These are phyloP conservation scores for Letharia columbiana DNA, from an alignment of 495 filamentous ascomycete genomes.

Conservation along the genomic window DNA sequence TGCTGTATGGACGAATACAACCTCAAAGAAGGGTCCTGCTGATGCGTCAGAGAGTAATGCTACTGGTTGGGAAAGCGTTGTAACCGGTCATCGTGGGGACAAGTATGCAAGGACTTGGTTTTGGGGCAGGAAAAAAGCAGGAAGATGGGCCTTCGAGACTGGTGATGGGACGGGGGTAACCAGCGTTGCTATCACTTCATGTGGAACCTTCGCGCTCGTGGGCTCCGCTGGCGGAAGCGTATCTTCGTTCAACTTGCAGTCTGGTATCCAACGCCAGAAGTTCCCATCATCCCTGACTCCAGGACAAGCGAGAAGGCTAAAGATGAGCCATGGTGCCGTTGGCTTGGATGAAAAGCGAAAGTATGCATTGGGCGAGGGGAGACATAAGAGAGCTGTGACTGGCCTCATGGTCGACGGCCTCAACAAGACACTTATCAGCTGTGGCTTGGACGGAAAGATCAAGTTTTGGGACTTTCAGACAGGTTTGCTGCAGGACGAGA, in stretches of 20 bases:
- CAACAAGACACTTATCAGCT: constrained; percentile 75
- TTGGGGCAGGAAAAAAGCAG: constrained; percentile 87
- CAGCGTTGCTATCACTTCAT: constrained; percentile 78
- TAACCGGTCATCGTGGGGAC: constrained; percentile 88
- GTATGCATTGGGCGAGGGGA: constrained; percentile 41
- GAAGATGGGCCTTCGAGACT: constrained; percentile 86
- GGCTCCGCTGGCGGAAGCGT: constrained; percentile 75
- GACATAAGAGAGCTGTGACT: constrained; percentile 74
- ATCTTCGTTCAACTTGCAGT: constrained; percentile 95
- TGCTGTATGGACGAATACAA: constrained; percentile 65
- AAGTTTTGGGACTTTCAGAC: constrained; percentile 96
- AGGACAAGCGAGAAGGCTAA: constrained; percentile 54
- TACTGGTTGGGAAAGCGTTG: constrained; percentile 92
- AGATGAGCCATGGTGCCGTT: constrained; percentile 40
- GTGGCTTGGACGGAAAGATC: constrained; percentile 82
- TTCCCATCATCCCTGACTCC: constrained; percentile 67
- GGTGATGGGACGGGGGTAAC: constrained; percentile 74
- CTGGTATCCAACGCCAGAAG: constrained; percentile 71
- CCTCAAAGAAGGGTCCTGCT: constrained; percentile 47
- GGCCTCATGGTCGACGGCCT: constrained; percentile 77
- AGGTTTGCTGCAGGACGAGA: constrained; percentile 66
- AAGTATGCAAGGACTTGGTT: constrained; percentile 89
- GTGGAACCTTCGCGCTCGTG: constrained; percentile 89
- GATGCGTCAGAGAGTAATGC: constrained; percentile 49
- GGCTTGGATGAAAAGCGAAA: constrained; percentile 37